Evolutionary conservation across 805 yeast genomes (phyloP).

Genomic region (Candida hispaniensis): DNA sequence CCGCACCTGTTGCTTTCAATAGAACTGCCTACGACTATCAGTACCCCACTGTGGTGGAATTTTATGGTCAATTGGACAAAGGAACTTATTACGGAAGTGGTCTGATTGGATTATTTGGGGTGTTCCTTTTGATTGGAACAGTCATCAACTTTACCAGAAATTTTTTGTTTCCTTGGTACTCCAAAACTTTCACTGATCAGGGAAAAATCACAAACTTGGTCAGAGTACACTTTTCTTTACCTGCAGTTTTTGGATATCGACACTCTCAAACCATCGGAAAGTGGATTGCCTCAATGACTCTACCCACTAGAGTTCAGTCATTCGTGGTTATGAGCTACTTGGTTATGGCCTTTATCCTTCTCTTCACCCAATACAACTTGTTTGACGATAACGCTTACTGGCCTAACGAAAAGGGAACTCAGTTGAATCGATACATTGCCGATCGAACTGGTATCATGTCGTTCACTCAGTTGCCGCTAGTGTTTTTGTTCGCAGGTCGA

Average conservation of each 20-base stretch:
- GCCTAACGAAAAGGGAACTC: constrained; percentile 8
- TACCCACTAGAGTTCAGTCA: constrained; percentile 38
- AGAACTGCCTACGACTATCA: constrained; percentile 1
- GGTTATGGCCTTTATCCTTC: constrained; percentile 26
- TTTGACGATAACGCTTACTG: constrained; percentile 20
- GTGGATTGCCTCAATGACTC: constrained; percentile 17
- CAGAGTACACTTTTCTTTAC: constrained; percentile 27
- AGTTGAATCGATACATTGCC: constrained; percentile 20
- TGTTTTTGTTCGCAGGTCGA: constrained; percentile 45
- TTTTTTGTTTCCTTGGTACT: constrained; percentile 13
- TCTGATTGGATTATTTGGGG: constrained; percentile 26
- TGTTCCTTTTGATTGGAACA: constrained; percentile 22
- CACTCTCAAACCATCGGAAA: constrained; percentile 26
- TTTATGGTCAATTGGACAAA: constrained; percentile 5
- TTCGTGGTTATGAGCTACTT: constrained; percentile 30
- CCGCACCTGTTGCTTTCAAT: constrained; percentile 12
- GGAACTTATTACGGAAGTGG: constrained; percentile 21
- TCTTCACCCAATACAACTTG: constrained; percentile 9
- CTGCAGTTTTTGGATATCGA: constrained; percentile 25
- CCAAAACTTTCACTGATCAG: constrained; percentile 9
- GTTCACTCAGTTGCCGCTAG: constrained; percentile 24
- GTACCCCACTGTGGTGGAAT: constrained; percentile 10
- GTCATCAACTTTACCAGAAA: constrained; percentile 19
- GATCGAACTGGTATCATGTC: constrained; percentile 22
- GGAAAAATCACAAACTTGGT: constrained; percentile 36